A percentile compares a stretch with the other conserved stretches of the same genome.
These are phyloP conservation scores for Pseudogymnoascus sp. DNA, from an alignment of 2,329 filamentous ascomycete genomes.

Conservation along the genomic window DNA sequence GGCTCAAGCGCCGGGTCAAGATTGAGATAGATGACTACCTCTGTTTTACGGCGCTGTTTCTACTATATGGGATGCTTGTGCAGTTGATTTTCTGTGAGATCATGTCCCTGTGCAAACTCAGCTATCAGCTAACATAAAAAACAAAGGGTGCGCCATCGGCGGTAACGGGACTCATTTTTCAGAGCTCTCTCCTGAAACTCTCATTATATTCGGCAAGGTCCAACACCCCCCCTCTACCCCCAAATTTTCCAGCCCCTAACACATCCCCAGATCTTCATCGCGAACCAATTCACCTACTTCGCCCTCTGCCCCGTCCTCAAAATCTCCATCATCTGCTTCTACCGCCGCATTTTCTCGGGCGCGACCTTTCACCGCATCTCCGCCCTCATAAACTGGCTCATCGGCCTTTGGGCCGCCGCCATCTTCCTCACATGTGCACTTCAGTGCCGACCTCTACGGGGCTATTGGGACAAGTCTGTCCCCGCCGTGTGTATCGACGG, in stretches of 20 bases:
- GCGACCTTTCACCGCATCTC: constrained; percentile 17
- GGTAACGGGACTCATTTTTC: constrained; percentile 1
- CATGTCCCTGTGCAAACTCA: not conserved
- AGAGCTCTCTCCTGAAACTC: constrained; percentile 9
- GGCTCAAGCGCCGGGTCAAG: not conserved
- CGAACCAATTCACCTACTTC: constrained; percentile 5
- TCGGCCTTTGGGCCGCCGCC: constrained; percentile 16
- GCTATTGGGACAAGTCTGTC: constrained; percentile 22
- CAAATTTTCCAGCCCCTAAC: not conserved
- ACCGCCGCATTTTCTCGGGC: not conserved
- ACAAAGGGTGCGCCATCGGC: not conserved
- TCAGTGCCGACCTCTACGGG: constrained; percentile 19
- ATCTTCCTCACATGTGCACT: constrained; percentile 19
- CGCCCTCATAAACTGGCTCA: constrained; percentile 20
- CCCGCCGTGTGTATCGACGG: constrained; percentile 18
- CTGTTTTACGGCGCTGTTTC: constrained; percentile 5
- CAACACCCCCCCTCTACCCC: not conserved
- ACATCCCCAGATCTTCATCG: not conserved
- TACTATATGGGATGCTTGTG: constrained; percentile 1
- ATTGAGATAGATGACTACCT: constrained; percentile 6
- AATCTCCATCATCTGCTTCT: constrained; percentile 12
- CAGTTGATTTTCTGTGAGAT: constrained; percentile 1
- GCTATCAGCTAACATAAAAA: not conserved
- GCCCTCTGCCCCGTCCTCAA: not conserved
- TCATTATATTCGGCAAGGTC: constrained; percentile 1